Evolutionary conservation across 768 basidiomycete genomes (phyloP).

Genomic region (Boletellus ananas): DNA sequence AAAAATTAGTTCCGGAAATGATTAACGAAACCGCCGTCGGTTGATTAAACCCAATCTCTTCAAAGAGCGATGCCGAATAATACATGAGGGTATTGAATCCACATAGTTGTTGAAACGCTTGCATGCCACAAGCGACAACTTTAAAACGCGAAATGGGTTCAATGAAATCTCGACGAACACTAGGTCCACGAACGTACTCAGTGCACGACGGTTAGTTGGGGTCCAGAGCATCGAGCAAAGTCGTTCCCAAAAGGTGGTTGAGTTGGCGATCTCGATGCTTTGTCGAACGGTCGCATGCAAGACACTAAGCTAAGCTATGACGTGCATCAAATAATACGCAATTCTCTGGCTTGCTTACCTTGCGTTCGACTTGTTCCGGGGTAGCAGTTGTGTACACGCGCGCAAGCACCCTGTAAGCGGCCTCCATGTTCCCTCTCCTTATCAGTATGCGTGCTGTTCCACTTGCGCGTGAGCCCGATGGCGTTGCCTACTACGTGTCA

Average conservation of each 20-base stretch:
- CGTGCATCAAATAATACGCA: neutral
- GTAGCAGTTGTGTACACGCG: constrained; percentile 70
- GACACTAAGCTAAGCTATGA: constrained; percentile 45
- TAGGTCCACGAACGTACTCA: constrained; percentile 43
- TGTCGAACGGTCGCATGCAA: constrained; percentile 57
- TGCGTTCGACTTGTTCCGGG: constrained; percentile 60
- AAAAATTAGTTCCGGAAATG: constrained; percentile 73
- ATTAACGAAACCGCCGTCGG: constrained; percentile 79
- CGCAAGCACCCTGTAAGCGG: constrained; percentile 52
- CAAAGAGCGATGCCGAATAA: constrained; percentile 75
- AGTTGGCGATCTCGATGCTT: constrained; percentile 58
- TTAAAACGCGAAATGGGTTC: neutral
- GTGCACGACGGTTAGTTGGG: constrained; percentile 61
- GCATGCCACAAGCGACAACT: constrained; percentile 79
- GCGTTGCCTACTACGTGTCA: neutral
- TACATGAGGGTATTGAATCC: constrained; percentile 82
- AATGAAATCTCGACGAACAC: neutral
- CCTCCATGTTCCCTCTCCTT: constrained; percentile 45
- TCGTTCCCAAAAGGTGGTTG: constrained; percentile 58
- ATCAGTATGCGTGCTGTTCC: constrained; percentile 59
- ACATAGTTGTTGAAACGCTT: constrained; percentile 80
- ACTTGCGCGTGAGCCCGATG: neutral
- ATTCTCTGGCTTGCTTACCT: constrained; percentile 35
- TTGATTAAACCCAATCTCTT: constrained; percentile 77
- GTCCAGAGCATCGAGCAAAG: constrained; percentile 50